Conservation (phyloP, 1,284 basidiomycete species). For the Sanguinoderma infundibulare region DNA sequence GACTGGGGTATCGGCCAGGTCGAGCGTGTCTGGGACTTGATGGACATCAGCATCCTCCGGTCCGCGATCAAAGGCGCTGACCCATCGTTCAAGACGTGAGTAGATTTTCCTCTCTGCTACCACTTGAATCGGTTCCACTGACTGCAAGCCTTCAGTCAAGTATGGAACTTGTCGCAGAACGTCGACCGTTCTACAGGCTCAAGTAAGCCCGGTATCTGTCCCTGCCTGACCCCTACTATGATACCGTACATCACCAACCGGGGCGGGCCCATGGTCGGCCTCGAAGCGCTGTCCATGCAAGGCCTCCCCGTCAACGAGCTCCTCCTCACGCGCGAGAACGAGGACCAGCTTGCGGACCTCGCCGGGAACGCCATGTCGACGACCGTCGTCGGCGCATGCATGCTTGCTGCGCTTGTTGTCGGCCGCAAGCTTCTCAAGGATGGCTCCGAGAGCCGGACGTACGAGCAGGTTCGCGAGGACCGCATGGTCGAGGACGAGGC, state of each 20-base stretch:
- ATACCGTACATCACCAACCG: constrained; percentile 96
- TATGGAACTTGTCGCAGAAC: constrained; percentile 98
- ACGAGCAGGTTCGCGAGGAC: constrained; percentile 60
- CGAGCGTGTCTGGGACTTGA: constrained; percentile 92
- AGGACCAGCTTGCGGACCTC: constrained; percentile 93
- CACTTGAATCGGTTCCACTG: too few relatives aligned
- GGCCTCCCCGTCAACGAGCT: constrained; percentile 93
- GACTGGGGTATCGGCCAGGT: constrained; percentile 93
- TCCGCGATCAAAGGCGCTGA: constrained; percentile 83
- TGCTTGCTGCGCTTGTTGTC: constrained; percentile 81
- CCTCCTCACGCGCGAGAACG: constrained; percentile 89
- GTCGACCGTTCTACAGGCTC: constrained; percentile 90
- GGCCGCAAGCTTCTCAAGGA: constrained; percentile 67
- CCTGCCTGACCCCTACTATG: constrained; percentile 94
- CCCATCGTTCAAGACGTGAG: constrained; percentile 86
- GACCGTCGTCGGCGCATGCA: constrained; percentile 92
- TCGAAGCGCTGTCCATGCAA: constrained; percentile 93
- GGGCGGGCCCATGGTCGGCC: constrained; percentile 94
- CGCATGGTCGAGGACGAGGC: constrained; percentile 39
- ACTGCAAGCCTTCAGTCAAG: constrained; percentile 51
- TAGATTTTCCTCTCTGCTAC: constrained; percentile 10
- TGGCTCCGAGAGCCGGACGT: constrained; percentile 64
- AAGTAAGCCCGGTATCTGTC: constrained; percentile 82
- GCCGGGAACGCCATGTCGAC: constrained; percentile 98
- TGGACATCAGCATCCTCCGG: constrained; percentile 89